These are phyloP conservation scores for Hondaea fermentalgiana DNA, from an alignment of 108 stramenopile species.

Conservation along the genomic window DNA sequence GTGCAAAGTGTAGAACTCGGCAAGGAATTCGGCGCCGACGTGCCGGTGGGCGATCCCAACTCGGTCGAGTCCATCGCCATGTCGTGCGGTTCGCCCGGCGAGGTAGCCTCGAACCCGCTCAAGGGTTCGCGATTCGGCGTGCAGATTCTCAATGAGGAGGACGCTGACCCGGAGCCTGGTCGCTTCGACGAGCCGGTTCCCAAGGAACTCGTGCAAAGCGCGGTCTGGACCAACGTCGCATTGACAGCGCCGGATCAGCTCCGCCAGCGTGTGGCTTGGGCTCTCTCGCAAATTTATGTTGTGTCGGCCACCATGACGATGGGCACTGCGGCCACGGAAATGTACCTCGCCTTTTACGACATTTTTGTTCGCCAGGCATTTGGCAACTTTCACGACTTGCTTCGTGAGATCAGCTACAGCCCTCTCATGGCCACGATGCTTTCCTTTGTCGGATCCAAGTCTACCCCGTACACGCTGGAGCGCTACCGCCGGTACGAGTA, in stretches of 20 bases:
- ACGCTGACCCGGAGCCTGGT: background rate
- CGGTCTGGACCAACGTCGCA: conserved; percentile 52
- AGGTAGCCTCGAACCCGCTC: conserved; percentile 35
- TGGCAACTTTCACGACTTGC: conserved; percentile 61
- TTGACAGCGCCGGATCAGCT: conserved; percentile 62
- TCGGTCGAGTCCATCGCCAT: conserved; percentile 15
- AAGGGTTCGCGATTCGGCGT: conserved; percentile 34
- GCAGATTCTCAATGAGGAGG: conserved; percentile 14
- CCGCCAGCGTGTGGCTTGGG: conserved; percentile 64
- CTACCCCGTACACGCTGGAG: background rate
- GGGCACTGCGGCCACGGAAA: conserved; percentile 26
- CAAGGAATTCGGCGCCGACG: conserved; percentile 19
- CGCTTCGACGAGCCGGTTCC: background rate
- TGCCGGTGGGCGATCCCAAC: background rate
- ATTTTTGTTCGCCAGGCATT: conserved; percentile 65
- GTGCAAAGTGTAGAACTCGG: conserved; percentile 35
- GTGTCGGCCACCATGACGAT: conserved; percentile 28
- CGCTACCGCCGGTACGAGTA: conserved; percentile 13
- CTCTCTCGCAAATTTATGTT: conserved; percentile 57
- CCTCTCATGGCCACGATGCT: conserved; percentile 56
- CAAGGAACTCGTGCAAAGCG: background rate
- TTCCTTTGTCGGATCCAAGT: conserved; percentile 37
- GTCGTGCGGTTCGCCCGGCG: conserved; percentile 44
- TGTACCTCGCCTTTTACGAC: conserved; percentile 47
- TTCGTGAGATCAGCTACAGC: conserved; percentile 58